Conservation (phyloP, 495 filamentous ascomycete species). For the Pseudomonodictys pantanalensis region DNA sequence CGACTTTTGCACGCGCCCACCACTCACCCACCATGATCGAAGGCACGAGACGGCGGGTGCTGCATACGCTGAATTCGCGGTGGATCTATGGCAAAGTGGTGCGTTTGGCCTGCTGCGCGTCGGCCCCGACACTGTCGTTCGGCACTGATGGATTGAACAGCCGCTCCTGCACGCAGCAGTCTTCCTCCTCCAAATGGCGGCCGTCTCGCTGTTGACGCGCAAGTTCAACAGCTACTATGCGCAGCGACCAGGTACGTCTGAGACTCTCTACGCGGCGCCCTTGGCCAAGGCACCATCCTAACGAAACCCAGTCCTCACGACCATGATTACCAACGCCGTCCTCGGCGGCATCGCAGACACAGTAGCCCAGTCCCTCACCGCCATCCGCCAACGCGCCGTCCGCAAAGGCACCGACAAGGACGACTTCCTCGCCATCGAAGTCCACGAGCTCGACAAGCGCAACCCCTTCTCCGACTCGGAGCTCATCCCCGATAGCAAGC, state of each 20-base stretch:
- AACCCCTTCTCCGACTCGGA: constrained; percentile 66
- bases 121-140: constrained; percentile 5
- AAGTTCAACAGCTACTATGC: constrained; percentile 94
- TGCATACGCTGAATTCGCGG: constrained; percentile 42
- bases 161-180: constrained; percentile 83
- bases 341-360: constrained; percentile 93
- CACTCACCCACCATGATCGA: constrained; percentile 35
- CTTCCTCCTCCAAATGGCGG: constrained; percentile 82
- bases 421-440: constrained; percentile 80
- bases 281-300: constrained; percentile 31
- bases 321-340: constrained; percentile 95
- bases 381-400: constrained; percentile 65
- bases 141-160: too few relatives aligned
- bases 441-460: constrained; percentile 84
- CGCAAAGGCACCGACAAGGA: constrained; percentile 59
- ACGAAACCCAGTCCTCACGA: constrained; percentile 72
- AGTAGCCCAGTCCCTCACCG: constrained; percentile 87
- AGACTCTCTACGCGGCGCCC: too few relatives aligned
- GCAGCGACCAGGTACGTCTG: constrained; percentile 66
- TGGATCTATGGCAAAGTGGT: constrained; percentile 46
- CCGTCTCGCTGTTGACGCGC: constrained; percentile 72
- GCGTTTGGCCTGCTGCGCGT: constrained; percentile 7
- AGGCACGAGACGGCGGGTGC: constrained; percentile 36
- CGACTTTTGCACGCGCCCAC: too few relatives aligned
- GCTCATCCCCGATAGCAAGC: constrained; percentile 60